phyloP scores from a whole-genome alignment of 2,329 filamentous ascomycete genomes.

The Triangularia setosa region DNA sequence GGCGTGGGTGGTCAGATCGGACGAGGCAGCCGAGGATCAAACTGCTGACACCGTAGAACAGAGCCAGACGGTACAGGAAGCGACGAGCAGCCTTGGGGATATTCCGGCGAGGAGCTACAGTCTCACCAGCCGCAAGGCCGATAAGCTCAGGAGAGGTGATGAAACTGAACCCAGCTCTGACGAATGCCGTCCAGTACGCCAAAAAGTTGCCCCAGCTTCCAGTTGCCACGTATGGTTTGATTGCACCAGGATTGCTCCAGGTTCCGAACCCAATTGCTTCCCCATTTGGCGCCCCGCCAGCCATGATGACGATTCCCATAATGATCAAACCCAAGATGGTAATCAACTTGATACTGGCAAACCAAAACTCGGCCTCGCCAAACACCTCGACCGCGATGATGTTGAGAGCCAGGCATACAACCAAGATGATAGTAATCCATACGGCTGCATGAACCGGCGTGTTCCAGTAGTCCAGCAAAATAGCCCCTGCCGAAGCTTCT shows the following conservation, averaged over 20 bases:
- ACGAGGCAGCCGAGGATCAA: slow-evolving; percentile 60
- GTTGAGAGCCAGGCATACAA: slow-evolving; percentile 53
- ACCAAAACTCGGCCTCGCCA: slow-evolving; percentile 60
- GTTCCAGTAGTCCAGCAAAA: slow-evolving; percentile 60
- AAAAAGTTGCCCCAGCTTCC: slow-evolving; percentile 52
- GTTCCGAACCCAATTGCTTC: slow-evolving; percentile 48
- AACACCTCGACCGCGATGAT: slow-evolving; percentile 55
- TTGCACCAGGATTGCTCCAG: slow-evolving; percentile 46
- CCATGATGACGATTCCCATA: slow-evolving; percentile 52
- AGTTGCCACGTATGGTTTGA: slow-evolving; percentile 43
- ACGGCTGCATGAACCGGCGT: slow-evolving; percentile 48
- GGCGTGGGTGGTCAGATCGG: slow-evolving; percentile 59
- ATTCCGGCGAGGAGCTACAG: slow-evolving; percentile 59
- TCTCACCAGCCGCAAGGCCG: slow-evolving; percentile 61
- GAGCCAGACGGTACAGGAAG: slow-evolving; percentile 57
- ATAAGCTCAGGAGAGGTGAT: slow-evolving; percentile 60
- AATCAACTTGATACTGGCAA: slow-evolving; percentile 57
- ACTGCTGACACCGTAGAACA: slow-evolving; percentile 62
- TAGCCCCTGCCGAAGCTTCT: slow-evolving; percentile 54
- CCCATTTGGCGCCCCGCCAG: slow-evolving; percentile 51
- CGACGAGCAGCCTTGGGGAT: slow-evolving; percentile 62
- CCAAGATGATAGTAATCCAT: slow-evolving; percentile 56
- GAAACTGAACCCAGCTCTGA: slow-evolving; percentile 59
- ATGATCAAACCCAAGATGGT: slow-evolving; percentile 56
- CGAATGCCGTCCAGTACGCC: slow-evolving; percentile 54